Evolutionary conservation across 2,329 filamentous ascomycete species (phyloP), one percentile per base, ranked within the genome.

Genomic region (Colletotrichum chrysophilum): DNA sequence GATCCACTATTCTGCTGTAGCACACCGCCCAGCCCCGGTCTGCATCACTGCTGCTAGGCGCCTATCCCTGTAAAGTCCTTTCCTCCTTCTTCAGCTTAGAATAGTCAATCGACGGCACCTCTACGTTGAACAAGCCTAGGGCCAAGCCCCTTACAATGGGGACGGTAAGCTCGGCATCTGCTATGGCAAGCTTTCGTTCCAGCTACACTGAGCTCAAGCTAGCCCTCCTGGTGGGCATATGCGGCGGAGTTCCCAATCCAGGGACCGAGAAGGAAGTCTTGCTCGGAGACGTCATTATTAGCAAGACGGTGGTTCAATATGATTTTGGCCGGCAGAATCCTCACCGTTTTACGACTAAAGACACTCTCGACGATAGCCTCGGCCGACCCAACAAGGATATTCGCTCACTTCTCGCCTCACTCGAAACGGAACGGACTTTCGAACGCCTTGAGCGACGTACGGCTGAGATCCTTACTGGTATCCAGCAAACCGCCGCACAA

Each of bases 271-370:
- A 38, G 34, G 79, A 81, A 34, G 62, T 78, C 1, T 13, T 80
- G 3, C 75, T 83, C 2, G 80, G 85, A 2, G 83, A 86, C 62
- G 83, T 86, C 0, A 75, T 85, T 13, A 77, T 84, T 26, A 82
- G 82, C 76, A 77, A 76, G 4, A 69, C 48, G 1, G 32, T 80
- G 12, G 58, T 79, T 5, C 78, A 80, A 24, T 79, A 80, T 61
- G 79, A 81, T 56, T 72, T 79, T n/a, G 79, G 81, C 13, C 61
- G 76, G 5, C 71, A 78, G 34, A 78, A 77, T 14, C 76, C 78
- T 5, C 66, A 72, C 28, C 36, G 64, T 1, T 80, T 81, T 70
- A 9, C 21, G 4, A 34, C 68, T 0, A 81, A 80, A 62, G 61
- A 72, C 4, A 74, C 64, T 0, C 6, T 76, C 5, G 48, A 78